Conservation (phyloP, 805 yeast species). For the Yamadazyma paraphyllophila region DNA sequence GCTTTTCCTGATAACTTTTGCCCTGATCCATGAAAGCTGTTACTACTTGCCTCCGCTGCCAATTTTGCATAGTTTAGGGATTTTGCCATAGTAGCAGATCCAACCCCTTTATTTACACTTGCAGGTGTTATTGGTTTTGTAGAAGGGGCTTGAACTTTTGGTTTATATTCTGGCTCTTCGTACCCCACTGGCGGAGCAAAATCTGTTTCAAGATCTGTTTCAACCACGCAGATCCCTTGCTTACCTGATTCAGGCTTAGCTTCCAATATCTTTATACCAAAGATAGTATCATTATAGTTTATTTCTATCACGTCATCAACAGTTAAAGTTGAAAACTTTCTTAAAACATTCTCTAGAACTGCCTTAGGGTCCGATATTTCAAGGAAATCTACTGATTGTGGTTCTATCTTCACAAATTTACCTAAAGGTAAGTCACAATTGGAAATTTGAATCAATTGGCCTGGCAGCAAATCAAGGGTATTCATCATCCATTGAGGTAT, state of each 20-base stretch:
- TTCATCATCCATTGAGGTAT: conserved; percentile 96
- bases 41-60: conserved; percentile 33
- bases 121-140: conserved; percentile 32
- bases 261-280: conserved; percentile 80
- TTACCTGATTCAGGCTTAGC: conserved; percentile 69
- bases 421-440: conserved; percentile 84
- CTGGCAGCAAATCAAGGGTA: conserved; percentile 70
- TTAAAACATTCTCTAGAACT: conserved; percentile 85
- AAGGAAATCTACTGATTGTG: conserved; percentile 89
- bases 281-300: conserved; percentile 74
- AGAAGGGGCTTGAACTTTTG: conserved; percentile 37
- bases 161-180: conserved; percentile 77
- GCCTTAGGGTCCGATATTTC: conserved; percentile 97
- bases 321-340: conserved; percentile 86
- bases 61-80: conserved; percentile 63
- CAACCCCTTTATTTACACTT: conserved; percentile 36
- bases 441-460: conserved; percentile 73
- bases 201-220: conserved; percentile 94
- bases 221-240: conserved; percentile 87
- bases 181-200: conserved; percentile 99
- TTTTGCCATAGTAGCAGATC: conserved; percentile 74
- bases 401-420: conserved; percentile 86
- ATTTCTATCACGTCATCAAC: conserved; percentile 82
- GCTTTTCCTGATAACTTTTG: conserved; percentile 67
- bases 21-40: conserved; percentile 59